Evolutionary conservation across 2,329 filamentous ascomycete species (phyloP), one percentile per base, ranked within the genome.

Genomic region (Pseudogymnoascus sp.): DNA sequence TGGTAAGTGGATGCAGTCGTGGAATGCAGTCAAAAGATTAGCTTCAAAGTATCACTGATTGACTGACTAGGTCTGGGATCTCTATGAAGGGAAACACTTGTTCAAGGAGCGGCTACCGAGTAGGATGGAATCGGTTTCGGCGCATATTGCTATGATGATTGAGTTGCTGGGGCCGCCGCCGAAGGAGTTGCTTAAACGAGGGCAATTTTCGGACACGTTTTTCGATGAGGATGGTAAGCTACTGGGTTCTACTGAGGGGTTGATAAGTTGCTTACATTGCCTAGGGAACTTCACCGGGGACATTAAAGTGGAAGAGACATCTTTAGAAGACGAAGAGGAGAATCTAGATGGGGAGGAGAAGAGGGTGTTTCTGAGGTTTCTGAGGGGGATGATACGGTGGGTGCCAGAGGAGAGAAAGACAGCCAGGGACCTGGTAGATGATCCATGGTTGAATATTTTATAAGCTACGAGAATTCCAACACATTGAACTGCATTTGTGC

Each of bases 81-180:
- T 67, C 16, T 65, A 44, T 53, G 38, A 67, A 21, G 59, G 62
- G 5, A 65, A 64, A 42, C 64, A 66, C 16, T 14, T 67, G 38
- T 67, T 66, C 50, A 59, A 40, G 13, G 61, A 53, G 14, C 42
- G 59, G 59, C 37, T 50, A 26, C 33, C 50, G 10, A 61, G 44
- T 29, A 61, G 35, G 33, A 59, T 63, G 29, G 21, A 26, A 38
- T 78, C 78, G 40, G 68, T 72, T 68, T 68, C 75, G 35, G 56
- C 69, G 62, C 74, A 79, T 61, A 62, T 79, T 6, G 75, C 76
- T 4, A 71, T 77, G 67, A 79, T 79, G 71, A 76, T 77, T 62
- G 74, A 72, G n/a, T 70, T 79, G 64, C 66, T 79, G 2, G 76
- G 76, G 16, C 71, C 69, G 37, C 75, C 76, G 7, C 75, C 73